Base-by-base conservation (phyloP, 495 filamentous ascomycete species). In the Astrocystis sublimbata region DNA sequence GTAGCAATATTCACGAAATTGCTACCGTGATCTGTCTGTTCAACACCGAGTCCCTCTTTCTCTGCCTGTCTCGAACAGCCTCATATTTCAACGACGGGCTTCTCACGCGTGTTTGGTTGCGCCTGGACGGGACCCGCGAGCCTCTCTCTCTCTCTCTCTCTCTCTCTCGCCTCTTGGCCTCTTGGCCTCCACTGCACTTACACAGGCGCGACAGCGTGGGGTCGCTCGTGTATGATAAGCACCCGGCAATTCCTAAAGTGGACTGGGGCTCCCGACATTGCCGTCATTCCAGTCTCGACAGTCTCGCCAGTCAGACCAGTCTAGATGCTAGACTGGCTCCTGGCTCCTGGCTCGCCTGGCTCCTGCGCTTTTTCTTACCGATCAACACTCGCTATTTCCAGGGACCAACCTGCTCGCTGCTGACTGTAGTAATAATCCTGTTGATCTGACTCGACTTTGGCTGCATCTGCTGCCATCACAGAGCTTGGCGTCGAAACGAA, bases 181-280 rank as follows among this genome's bases (percentile, higher is more conserved):
- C 21, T 4, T n/a, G 40, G 15, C 6, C 40, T n/a, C 4, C 4
- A n/a, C n/a, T n/a, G n/a, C n/a, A n/a, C n/a, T n/a, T n/a, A n/a
- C n/a, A n/a, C n/a, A n/a, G n/a, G n/a, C n/a, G n/a, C n/a, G n/a
- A n/a, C n/a, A n/a, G n/a, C n/a, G n/a, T n/a, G n/a, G n/a, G n/a
- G n/a, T n/a, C n/a, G n/a, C 31, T 30, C 35, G 12, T 46, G 28
- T 50, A 41, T 51, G 41, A 60, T 41, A 51, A 41, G 12, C 33
- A 47, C 12, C 43, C 33, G 31, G 35, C 45, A 42, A 31, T 55
- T 41, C 35, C 35, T 17, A 41, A 41, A 1, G 7, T 31, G 35
- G 51, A 41, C 23, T 55, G 15, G 52, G n/a, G 42, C 36, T 40
- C 26, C 54, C n/a, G 54, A 36, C 19, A n/a, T 38, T 53, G 47